A percentile compares a stretch with the other conserved stretches of the same genome.
Evolutionary conservation across 306 rosid species (phyloP).

Genomic region (Betula pendula): DNA sequence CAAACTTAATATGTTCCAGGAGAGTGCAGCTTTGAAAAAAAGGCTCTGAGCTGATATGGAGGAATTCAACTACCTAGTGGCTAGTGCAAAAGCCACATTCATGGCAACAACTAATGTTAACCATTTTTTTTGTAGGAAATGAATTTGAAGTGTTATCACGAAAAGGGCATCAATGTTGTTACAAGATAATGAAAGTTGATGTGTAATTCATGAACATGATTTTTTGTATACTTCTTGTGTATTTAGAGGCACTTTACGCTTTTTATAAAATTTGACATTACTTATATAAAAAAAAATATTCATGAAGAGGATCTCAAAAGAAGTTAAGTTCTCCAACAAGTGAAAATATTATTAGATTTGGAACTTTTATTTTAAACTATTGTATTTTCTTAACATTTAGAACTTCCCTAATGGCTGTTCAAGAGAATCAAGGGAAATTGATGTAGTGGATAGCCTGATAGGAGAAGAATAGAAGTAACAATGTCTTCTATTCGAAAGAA

Average conservation of each 20-base stretch:
- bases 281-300: no score
- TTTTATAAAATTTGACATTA: no score
- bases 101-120: not conserved
- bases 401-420: not conserved
- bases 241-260: no score
- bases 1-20: not conserved
- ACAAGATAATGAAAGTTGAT: not conserved
- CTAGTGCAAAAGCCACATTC: slow-evolving; percentile 5
- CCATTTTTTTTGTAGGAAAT: not conserved
- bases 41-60: not conserved
- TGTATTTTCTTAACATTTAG: not conserved
- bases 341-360: not conserved
- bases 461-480: no score
- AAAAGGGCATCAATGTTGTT: no score
- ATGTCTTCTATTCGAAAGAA: no score
- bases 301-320: not conserved
- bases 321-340: not conserved
- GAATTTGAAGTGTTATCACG: not conserved
- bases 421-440: not conserved
- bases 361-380: not conserved
- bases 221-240: no score
- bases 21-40: not conserved
- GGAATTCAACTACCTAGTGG: not conserved
- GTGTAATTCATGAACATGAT: slow-evolving; percentile 1
- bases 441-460: no score